These are phyloP conservation scores for Aspergillus sp. DNA, from an alignment of 2,329 filamentous ascomycete genomes.

Conservation along the genomic window DNA sequence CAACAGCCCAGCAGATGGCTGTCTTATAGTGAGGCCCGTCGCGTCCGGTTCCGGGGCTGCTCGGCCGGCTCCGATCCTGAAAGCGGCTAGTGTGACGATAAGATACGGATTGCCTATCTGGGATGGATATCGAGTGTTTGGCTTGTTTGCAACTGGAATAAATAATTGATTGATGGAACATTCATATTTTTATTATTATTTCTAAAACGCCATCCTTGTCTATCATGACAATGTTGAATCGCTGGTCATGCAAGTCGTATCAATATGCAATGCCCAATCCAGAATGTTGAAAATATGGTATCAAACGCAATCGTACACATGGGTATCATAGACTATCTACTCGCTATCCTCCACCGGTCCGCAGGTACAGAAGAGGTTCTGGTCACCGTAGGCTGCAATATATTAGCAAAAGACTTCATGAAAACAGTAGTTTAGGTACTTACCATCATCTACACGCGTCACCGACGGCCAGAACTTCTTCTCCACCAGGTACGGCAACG, in stretches of 20 bases:
- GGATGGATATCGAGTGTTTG: neutral
- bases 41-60: constrained; percentile 15
- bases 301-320: constrained; percentile 9
- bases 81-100: constrained; percentile 12
- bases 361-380: constrained; percentile 94
- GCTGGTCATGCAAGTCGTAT: constrained; percentile 4
- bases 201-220: constrained; percentile 19
- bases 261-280: constrained; percentile 13
- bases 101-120: neutral
- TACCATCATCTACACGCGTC: constrained; percentile 83
- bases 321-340: constrained; percentile 28
- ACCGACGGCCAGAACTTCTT: constrained; percentile 98
- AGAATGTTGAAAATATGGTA: constrained; percentile 23
- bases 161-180: too few relatives aligned
- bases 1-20: too few relatives aligned
- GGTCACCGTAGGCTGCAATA: constrained; percentile 75
- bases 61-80: constrained; percentile 31
- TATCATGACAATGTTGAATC: constrained; percentile 36
- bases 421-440: constrained; percentile 42
- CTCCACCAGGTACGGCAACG: constrained; percentile 76
- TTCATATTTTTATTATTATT: too few relatives aligned
- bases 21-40: constrained; percentile 5
- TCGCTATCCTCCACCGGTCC: constrained; percentile 70
- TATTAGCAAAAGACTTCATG: constrained; percentile 27
- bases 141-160: neutral